Base-by-base conservation (phyloP, 257 asterid genomes). In the Catharanthus roseus region DNA sequence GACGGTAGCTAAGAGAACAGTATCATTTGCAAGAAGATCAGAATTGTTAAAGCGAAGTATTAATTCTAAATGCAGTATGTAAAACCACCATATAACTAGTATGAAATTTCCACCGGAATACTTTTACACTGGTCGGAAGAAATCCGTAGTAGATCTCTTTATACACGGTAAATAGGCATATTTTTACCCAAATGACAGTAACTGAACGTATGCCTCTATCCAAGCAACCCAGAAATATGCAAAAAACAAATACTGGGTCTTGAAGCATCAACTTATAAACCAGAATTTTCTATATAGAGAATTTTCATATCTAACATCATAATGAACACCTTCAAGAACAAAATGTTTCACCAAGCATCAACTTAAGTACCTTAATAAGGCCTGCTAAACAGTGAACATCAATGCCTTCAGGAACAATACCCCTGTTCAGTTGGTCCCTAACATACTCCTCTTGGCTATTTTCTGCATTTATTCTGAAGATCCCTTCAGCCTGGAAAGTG, bases 351-450 rank as follows among this genome's bases (percentile, higher is more conserved):
- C 13, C 13, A 72, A 50, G 72, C 53, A 66, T 31, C 34, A 72
- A 53, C 29, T 16, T 34, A 51, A 19, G 50, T 78, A 91, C 98
- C 96, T 95, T 95, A 80, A 95, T 90, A 41, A 95, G 87, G 60
- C 98, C 99, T 1, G 95, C 98, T 85, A 95, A 81, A 74, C 99
- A 95, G 82, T 95, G 98, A 70, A 95, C 98, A 57, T 92, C 98
- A 56, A 90, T 85, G 78, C 93, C 99, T 49, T 86, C 89, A 16
- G 97, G 97, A 70, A 95, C 82, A 45, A 85, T 84, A 33, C 99
- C 99, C 65, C 90, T 41, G 88, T 92, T 92, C 76, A 95, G 69
- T 76, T 88, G 97, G 78, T 89, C 89, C 86, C 99, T 86, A n/a
- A 92, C 99, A 75, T 81, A 86, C 83, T 95, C 99, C 76, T 95